Percentiles rank a stretch among this genome's conserved stretches.
Evolutionary conservation across 2,329 filamentous ascomycete genomes (phyloP).

Genomic region (Penicillium sp.): DNA sequence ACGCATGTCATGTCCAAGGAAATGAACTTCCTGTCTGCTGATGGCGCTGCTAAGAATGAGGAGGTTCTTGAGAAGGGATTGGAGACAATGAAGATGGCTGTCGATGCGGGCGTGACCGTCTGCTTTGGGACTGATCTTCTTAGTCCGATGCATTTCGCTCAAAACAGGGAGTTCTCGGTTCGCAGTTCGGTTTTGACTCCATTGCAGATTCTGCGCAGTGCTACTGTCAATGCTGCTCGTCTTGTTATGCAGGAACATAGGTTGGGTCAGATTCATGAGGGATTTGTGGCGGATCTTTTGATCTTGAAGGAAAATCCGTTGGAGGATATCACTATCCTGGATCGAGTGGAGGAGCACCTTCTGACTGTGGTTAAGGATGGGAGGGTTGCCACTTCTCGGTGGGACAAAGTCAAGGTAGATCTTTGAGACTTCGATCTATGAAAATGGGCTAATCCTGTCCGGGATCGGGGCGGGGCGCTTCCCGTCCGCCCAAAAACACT

Average conservation of each 20-base stretch:
- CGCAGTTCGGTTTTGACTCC: constrained; percentile 38
- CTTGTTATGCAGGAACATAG: constrained; percentile 41
- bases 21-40: constrained; percentile 23
- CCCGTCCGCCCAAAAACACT: not conserved
- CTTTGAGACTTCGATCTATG: not conserved
- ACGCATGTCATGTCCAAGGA: constrained; percentile 44
- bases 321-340: constrained; percentile 47
- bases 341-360: constrained; percentile 41
- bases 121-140: constrained; percentile 51
- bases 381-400: constrained; percentile 28
- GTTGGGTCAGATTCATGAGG: constrained; percentile 45
- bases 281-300: constrained; percentile 48
- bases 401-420: not conserved
- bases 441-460: not conserved
- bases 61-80: constrained; percentile 44
- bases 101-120: constrained; percentile 47
- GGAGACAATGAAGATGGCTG: constrained; percentile 41
- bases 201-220: constrained; percentile 42
- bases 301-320: constrained; percentile 48
- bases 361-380: constrained; percentile 51
- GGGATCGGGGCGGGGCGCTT: not conserved
- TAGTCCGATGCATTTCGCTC: constrained; percentile 42
- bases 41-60: constrained; percentile 44
- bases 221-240: constrained; percentile 47
- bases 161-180: constrained; percentile 44